phyloP scores from a whole-genome alignment of 1,284 basidiomycete species.

The Fereydounia khargensis region DNA sequence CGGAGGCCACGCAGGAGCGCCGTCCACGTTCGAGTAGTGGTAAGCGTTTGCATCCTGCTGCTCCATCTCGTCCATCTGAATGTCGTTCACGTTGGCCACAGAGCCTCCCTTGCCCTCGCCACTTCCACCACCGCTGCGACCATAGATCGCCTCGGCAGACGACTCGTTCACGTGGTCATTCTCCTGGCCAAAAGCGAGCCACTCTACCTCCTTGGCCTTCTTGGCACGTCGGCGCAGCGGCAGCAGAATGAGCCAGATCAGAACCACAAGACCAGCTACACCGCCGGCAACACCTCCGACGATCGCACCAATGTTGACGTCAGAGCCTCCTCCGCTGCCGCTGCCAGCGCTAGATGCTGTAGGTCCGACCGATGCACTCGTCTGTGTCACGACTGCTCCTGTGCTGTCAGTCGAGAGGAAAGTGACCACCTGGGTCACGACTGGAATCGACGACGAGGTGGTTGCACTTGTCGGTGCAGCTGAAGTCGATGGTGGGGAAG shows the following conservation, averaged over 20 bases:
- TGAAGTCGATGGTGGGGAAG: conserved; percentile 3
- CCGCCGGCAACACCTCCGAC: conserved; percentile 44
- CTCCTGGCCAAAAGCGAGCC: conserved; percentile 40
- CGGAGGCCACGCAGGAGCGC: conserved; percentile 16
- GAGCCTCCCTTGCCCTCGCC: conserved; percentile 31
- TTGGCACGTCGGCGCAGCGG: conserved; percentile 29
- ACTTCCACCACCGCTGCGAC: conserved; percentile 16
- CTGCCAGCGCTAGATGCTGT: conserved; percentile 1
- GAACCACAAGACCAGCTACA: conserved; percentile 31
- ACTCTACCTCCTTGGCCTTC: conserved; percentile 42
- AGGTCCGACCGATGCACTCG: conserved; percentile 13
- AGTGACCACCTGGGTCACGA: conserved; percentile 21
- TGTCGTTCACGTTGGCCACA: conserved; percentile 32
- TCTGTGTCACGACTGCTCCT: conserved; percentile 14
- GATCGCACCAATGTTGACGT: conserved; percentile 37
- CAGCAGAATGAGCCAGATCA: conserved; percentile 38
- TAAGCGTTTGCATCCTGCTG: conserved; percentile 28
- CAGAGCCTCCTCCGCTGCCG: conserved; percentile 9
- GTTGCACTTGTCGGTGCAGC: conserved; percentile 1
- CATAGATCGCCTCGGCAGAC: conserved; percentile 31
- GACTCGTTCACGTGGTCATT: conserved; percentile 41
- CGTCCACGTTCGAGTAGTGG: conserved; percentile 24
- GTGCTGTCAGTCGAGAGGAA: conserved; percentile 12
- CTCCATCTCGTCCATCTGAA: conserved; percentile 32
- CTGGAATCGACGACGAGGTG: conserved; percentile 8